Evolutionary conservation across 106 monocot species (phyloP).

Genomic region (Platanthera zijinensis): DNA sequence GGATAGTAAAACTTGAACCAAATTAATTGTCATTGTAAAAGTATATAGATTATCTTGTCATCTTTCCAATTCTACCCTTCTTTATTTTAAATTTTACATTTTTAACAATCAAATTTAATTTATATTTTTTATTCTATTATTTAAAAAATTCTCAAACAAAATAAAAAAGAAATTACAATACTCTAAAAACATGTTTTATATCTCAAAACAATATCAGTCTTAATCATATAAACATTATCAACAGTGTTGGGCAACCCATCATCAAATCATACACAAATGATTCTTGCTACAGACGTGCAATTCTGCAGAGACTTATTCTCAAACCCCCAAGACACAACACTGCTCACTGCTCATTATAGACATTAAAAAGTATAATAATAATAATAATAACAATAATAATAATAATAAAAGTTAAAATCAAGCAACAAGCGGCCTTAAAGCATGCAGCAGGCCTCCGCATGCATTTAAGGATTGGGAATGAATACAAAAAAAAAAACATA

Average conservation of each 20-base stretch:
- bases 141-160: too few species aligned
- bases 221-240: background rate
- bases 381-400: background rate
- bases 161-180: too few species aligned
- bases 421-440: background rate
- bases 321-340: background rate
- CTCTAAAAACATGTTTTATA: too few species aligned
- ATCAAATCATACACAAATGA: background rate
- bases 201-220: too few species aligned
- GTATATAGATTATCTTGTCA: too few species aligned
- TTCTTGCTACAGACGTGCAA: conserved; percentile 2
- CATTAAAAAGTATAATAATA: background rate
- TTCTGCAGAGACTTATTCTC: background rate
- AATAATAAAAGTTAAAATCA: background rate
- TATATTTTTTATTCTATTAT: too few species aligned
- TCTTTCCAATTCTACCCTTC: too few species aligned
- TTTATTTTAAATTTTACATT: too few species aligned
- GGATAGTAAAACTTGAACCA: too few species aligned
- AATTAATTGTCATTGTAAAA: too few species aligned
- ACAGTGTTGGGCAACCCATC: background rate
- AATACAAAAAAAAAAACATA: background rate
- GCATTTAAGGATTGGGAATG: background rate
- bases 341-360: background rate
- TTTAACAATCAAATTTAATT: too few species aligned
- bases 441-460: conserved; percentile 1